Conservation (phyloP, 306 rosid species). For the Ormosia emarginata region DNA sequence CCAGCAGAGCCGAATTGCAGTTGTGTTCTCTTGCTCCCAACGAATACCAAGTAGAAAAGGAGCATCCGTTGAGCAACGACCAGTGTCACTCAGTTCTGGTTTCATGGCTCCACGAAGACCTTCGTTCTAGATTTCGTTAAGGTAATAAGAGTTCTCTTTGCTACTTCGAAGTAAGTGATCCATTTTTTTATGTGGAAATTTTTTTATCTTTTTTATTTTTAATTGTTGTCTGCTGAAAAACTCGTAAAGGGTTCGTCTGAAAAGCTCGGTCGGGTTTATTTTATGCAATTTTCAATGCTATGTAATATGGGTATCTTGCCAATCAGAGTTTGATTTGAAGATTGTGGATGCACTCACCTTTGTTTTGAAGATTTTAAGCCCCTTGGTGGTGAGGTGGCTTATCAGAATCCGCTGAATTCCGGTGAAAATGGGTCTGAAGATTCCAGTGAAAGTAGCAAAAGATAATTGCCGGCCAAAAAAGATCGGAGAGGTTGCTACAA, state of each 20-base stretch:
- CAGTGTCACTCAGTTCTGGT: background rate
- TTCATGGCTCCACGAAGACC: background rate
- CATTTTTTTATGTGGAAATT: background rate
- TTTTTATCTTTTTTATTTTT: background rate
- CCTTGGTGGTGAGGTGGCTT: background rate
- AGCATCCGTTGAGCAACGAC: background rate
- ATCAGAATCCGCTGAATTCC: conserved; percentile 19
- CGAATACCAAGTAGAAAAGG: background rate
- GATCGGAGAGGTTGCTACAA: background rate
- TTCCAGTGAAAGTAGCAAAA: conserved; percentile 23
- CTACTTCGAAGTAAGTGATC: too few species aligned
- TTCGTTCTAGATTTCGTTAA: background rate
- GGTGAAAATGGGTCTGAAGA: conserved; percentile 14
- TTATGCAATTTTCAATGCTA: background rate
- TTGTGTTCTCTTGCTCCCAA: background rate
- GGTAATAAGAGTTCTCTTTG: too few species aligned
- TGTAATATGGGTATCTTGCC: background rate
- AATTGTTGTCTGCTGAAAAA: background rate
- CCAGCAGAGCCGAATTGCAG: background rate
- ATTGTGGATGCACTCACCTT: too few species aligned
- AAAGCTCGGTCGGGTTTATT: background rate
- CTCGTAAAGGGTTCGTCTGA: background rate
- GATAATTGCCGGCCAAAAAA: too few species aligned
- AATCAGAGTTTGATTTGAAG: background rate
- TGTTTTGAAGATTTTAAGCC: background rate